A percentile compares a stretch with the other conserved stretches of the same genome.
These are phyloP conservation scores for Plasmodium chabaudi DNA, from an alignment of 169 alveolate genomes.

Conservation along the genomic window DNA sequence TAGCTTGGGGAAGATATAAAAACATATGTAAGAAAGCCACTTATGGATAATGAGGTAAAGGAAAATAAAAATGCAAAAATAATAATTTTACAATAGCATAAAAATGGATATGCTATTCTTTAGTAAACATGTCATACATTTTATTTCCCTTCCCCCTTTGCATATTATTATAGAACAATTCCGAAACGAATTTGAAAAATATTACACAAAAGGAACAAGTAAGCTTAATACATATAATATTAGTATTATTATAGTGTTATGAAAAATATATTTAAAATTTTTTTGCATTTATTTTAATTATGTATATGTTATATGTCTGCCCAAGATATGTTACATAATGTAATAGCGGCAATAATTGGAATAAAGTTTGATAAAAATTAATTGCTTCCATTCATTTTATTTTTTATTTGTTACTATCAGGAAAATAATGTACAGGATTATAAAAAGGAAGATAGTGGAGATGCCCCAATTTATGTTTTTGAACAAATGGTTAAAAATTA, in stretches of 20 bases:
- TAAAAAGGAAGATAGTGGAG: conserved; percentile 4
- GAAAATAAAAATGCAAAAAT: conserved; percentile 1
- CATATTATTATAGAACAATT: no score
- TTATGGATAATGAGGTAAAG: conserved; percentile 34
- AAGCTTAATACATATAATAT: not conserved
- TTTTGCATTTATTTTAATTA: conserved; percentile 9
- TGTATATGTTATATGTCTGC: no score
- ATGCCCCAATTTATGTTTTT: conserved; percentile 66
- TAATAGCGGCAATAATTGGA: no score
- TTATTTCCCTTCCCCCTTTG: no score
- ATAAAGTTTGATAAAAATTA: no score
- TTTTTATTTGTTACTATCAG: conserved; percentile 17
- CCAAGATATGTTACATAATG: no score
- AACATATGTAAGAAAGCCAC: conserved; percentile 29
- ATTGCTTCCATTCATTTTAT: not conserved
- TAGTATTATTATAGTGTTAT: not conserved
- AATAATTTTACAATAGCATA: not conserved
- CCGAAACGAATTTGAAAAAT: not conserved
- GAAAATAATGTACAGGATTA: not conserved
- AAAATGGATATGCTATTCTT: not conserved
- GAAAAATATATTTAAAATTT: not conserved
- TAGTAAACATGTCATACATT: no score
- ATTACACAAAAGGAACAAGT: not conserved
- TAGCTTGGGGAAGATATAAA: conserved; percentile 61
- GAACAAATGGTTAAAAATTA: conserved; percentile 74